A percentile compares a stretch with the other conserved stretches of the same genome.
Conservation (phyloP, 495 filamentous ascomycete species). For the Oidiodendron maius region DNA sequence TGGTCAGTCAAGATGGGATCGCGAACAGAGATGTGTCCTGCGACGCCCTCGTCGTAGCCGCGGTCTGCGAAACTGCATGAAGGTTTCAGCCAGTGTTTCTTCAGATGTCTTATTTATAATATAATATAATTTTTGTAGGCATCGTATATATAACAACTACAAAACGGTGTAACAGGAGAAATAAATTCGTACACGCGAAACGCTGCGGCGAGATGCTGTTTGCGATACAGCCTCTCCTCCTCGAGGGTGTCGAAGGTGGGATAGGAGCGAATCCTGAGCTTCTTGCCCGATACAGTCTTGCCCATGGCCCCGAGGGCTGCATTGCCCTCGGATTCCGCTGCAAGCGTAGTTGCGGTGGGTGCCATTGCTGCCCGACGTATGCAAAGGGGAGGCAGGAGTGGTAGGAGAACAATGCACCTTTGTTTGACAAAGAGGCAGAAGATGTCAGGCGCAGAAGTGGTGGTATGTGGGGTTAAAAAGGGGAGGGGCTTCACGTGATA, state of each 20-base stretch:
- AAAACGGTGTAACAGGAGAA: neutral
- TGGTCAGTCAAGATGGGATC: constrained; percentile 43
- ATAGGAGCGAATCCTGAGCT: constrained; percentile 44
- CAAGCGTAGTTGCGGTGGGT: constrained; percentile 12
- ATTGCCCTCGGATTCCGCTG: constrained; percentile 5
- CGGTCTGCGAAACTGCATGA: constrained; percentile 48
- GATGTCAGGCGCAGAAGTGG: too few relatives aligned
- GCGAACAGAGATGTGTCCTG: constrained; percentile 50
- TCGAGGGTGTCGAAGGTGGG: constrained; percentile 54
- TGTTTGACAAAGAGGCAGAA: neutral
- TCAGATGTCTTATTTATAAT: too few relatives aligned
- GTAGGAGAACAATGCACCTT: neutral
- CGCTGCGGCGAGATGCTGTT: constrained; percentile 66
- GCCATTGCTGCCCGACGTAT: too few relatives aligned
- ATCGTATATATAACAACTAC: too few relatives aligned
- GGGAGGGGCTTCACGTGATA: too few relatives aligned
- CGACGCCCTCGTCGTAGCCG: constrained; percentile 66
- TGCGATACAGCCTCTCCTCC: constrained; percentile 60
- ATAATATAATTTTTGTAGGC: too few relatives aligned
- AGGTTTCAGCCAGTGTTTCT: too few relatives aligned
- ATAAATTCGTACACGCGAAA: constrained; percentile 43
- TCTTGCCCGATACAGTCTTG: constrained; percentile 32
- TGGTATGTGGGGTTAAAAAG: too few relatives aligned
- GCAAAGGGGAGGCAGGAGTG: neutral
- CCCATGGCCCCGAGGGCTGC: constrained; percentile 27